Evolutionary conservation across 1,139 yeast genomes (phyloP), one percentile per base, ranked within the genome.

Genomic region (Protomyces inundatus): DNA sequence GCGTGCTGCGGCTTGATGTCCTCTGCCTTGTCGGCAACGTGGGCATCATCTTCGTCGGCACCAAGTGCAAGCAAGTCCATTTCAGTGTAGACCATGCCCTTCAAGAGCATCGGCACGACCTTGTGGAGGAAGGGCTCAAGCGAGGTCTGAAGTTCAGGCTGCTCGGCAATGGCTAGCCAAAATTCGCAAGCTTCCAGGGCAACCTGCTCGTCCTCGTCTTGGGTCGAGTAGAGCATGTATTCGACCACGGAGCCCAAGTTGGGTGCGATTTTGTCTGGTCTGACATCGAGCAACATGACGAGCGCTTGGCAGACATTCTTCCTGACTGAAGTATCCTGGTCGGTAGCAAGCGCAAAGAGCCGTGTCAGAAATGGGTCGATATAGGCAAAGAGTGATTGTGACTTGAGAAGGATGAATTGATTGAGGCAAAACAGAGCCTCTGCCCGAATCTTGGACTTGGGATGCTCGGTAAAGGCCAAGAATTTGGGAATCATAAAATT

Each of bases 161-260:
- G 80, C 10, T 90, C 87, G 0, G 95, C 84, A 65, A 93, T 79
- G 1, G 88, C 85, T 61, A 93, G 80, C 68, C 95, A 78, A 71
- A 93, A 90, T 76, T 93, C 98, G 75, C 97, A 90, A 1, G 96
- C 98, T 73, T 90, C 97, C 59, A 90, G 78, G 0, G 96, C 88
- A 50, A 90, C 95, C 64, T 81, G 85, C 68, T 88, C 95, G 68
- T 85, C 84, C 14, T 69, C 67, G 52, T 70, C 72, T 67, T 82
- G 82, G 78, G 93, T 84, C 67, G 91, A 82, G 74, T 91, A 97
- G 65, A 90, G 76, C 72, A 93, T 85, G 77, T 88, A 93, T 69
- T 86, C 83, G 59, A 93, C 82, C 16, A 93, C 90, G 4, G 98
- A 98, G 65, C 82, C 85, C 66, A 93, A 75, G 73, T 91, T 96